These are phyloP conservation scores for Stagonosporopsis rhizophila DNA, from an alignment of 2,329 filamentous ascomycete species.

Conservation along the genomic window DNA sequence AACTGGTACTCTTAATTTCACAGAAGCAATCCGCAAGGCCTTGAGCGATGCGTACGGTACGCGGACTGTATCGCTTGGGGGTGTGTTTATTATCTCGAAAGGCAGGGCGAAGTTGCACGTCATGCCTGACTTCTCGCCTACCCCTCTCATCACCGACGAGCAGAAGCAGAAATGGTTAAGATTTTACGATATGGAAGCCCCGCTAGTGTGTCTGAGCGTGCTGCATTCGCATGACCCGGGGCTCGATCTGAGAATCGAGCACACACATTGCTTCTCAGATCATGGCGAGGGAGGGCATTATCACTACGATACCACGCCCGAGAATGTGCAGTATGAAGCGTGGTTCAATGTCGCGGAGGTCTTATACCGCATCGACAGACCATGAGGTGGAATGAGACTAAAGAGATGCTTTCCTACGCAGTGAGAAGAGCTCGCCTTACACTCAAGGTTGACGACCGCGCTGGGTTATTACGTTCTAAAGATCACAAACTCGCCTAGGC, in stretches of 20 bases:
- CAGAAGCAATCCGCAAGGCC: constrained; percentile 23
- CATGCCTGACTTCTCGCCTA: constrained; percentile 27
- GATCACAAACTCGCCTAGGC: not conserved
- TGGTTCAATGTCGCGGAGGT: constrained; percentile 55
- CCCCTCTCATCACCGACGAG: constrained; percentile 12
- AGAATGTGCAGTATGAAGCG: constrained; percentile 55
- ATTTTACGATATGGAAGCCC: constrained; percentile 25
- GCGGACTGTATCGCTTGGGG: constrained; percentile 22
- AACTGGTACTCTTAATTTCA: constrained; percentile 22
- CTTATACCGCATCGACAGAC: constrained; percentile 51
- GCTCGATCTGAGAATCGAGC: constrained; percentile 55
- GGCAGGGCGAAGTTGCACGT: constrained; percentile 22
- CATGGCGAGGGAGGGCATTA: constrained; percentile 54
- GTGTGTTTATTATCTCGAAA: constrained; percentile 21
- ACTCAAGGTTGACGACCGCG: not conserved
- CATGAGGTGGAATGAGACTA: not conserved
- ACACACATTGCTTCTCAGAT: constrained; percentile 56
- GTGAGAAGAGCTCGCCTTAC: not conserved
- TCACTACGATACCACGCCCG: constrained; percentile 48
- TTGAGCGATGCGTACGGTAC: constrained; percentile 13
- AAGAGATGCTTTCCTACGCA: not conserved
- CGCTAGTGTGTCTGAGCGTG: constrained; percentile 24
- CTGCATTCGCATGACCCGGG: constrained; percentile 48
- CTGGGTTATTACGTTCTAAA: not conserved
- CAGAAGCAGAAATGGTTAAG: constrained; percentile 23